Percentiles rank a stretch among this genome's conserved stretches.
phyloP scores from a whole-genome alignment of 129 eudicot species.

The Pulicaria dysenterica region DNA sequence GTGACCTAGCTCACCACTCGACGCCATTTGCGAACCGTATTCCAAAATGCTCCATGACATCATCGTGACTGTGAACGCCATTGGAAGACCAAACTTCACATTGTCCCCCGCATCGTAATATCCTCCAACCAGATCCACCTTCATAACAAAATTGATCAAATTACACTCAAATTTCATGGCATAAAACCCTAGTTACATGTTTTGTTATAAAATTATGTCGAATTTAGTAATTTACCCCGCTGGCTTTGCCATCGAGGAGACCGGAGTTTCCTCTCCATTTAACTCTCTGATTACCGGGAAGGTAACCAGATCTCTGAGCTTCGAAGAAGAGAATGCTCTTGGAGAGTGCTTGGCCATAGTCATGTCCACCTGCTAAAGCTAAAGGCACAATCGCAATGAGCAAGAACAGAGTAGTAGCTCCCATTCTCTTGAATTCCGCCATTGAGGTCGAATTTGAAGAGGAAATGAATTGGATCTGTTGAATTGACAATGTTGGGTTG shows the following conservation, averaged over 20 bases:
- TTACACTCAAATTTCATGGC: not conserved
- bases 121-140: constrained; percentile 99
- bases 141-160: not conserved
- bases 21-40: constrained; percentile 79
- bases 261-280: constrained; percentile 92
- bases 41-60: constrained; percentile 96
- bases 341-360: constrained; percentile 78
- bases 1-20: constrained; percentile 78
- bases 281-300: constrained; percentile 74
- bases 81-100: constrained; percentile 95
- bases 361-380: constrained; percentile 60
- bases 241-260: constrained; percentile 74
- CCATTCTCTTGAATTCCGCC: constrained; percentile 44
- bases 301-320: constrained; percentile 96
- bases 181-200: not conserved
- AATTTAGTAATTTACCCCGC: constrained; percentile 54
- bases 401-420: constrained; percentile 54
- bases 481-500: constrained; percentile 42
- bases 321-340: constrained; percentile 89
- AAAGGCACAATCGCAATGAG: constrained; percentile 43
- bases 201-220: not conserved
- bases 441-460: constrained; percentile 18
- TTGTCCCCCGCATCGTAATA: constrained; percentile 98
- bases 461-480: constrained; percentile 35
- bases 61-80: constrained; percentile 98